Conservation (phyloP, 441 rosid species). For the Aquilaria agallochum region DNA sequence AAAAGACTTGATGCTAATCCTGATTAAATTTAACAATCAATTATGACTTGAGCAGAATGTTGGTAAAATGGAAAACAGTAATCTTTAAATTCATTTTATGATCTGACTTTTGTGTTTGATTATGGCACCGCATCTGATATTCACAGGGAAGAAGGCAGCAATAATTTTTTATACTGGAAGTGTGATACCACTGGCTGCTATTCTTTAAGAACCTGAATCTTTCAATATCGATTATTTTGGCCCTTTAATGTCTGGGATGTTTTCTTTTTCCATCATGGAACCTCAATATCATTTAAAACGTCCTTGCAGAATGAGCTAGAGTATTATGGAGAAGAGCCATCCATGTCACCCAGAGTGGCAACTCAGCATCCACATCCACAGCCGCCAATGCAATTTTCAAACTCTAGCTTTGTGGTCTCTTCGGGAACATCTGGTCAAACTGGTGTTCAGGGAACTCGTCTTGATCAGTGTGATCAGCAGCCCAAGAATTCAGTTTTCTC, state of each 20-base stretch:
- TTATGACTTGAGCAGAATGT: too few species aligned
- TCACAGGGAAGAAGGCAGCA: not conserved
- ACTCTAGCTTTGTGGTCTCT: constrained; percentile 35
- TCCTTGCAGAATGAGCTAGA: constrained; percentile 69
- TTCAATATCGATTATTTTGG: not conserved
- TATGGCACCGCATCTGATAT: not conserved
- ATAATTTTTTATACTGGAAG: not conserved
- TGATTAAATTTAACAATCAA: too few species aligned
- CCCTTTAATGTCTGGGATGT: not conserved
- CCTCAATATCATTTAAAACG: constrained; percentile 8
- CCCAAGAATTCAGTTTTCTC: constrained; percentile 84
- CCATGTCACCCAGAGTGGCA: constrained; percentile 60
- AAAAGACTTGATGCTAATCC: too few species aligned
- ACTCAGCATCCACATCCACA: constrained; percentile 43
- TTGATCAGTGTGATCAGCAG: constrained; percentile 65
- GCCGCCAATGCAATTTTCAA: constrained; percentile 35
- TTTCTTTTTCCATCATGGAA: constrained; percentile 1
- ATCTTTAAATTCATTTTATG: too few species aligned
- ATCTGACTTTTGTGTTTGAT: too few species aligned
- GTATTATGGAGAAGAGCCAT: constrained; percentile 44
- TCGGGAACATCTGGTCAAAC: constrained; percentile 47
- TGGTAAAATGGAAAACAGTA: too few species aligned
- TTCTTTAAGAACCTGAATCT: too few species aligned
- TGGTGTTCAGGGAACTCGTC: constrained; percentile 37
- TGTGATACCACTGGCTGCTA: not conserved